Evolutionary conservation across 371 early-diverging fungal genomes (phyloP).

Genomic region (Racocetra persica): DNA sequence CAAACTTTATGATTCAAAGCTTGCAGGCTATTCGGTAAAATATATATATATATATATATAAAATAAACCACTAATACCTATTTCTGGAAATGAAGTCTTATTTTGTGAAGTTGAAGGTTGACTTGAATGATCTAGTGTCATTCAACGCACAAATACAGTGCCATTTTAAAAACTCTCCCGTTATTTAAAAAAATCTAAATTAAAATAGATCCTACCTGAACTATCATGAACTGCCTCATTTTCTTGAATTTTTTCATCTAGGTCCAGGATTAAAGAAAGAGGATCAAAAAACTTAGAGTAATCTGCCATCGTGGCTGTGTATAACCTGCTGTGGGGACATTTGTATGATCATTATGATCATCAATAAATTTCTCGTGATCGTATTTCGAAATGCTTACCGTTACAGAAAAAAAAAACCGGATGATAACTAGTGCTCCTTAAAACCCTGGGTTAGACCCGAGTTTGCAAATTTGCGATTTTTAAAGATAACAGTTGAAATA

Average conservation of each 20-base stretch:
- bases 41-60: not conserved
- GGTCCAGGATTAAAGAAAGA: slow-evolving; percentile 4
- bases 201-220: not conserved
- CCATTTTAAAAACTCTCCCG: too few relatives aligned
- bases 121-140: not conserved
- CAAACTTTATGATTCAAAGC: too few relatives aligned
- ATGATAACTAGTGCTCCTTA: too few relatives aligned
- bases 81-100: not conserved
- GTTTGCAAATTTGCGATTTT: too few relatives aligned
- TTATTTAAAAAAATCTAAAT: not conserved
- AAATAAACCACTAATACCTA: not conserved
- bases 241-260: not conserved
- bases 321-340: too few relatives aligned
- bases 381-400: too few relatives aligned
- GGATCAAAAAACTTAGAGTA: slow-evolving; percentile 16
- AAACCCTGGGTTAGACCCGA: too few relatives aligned
- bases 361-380: too few relatives aligned
- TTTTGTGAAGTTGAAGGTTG: not conserved
- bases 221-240: not conserved
- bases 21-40: not conserved
- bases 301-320: slow-evolving; percentile 1
- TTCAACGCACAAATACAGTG: not conserved
- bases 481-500: too few relatives aligned
- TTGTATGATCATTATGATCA: too few relatives aligned
- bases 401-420: too few relatives aligned